These are phyloP conservation scores for Theobroma grandiflorum DNA, from an alignment of 441 rosid genomes.

Conservation along the genomic window DNA sequence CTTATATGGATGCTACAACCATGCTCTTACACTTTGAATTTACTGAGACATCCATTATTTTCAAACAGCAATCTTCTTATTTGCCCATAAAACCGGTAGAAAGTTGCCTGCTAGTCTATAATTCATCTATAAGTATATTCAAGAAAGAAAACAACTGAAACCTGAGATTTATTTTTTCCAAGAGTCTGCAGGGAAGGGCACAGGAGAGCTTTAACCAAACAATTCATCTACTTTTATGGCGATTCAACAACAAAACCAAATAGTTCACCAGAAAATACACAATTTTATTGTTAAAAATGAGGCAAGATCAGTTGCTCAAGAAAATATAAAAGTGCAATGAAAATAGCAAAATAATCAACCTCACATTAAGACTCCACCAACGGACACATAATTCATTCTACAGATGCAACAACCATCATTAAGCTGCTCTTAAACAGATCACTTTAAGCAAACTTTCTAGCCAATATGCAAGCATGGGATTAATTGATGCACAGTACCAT, in stretches of 20 bases:
- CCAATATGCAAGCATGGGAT: neutral
- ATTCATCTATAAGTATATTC: neutral
- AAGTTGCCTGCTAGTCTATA: neutral
- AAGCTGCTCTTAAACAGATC: neutral
- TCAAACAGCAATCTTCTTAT: neutral
- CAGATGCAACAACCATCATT: neutral
- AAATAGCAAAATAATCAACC: neutral
- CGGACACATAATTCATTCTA: neutral
- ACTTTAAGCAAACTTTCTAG: constrained; percentile 2
- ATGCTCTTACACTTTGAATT: too few relatives aligned
- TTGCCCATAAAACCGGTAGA: neutral
- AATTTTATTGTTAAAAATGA: neutral
- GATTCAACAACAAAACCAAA: constrained; percentile 22
- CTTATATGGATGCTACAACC: neutral
- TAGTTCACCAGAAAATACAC: constrained; percentile 24
- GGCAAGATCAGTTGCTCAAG: neutral
- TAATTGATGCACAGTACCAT: neutral
- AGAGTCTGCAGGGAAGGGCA: constrained; percentile 21
- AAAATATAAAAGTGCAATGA: neutral
- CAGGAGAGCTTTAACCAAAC: constrained; percentile 27
- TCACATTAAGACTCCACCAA: neutral
- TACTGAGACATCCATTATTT: neutral
- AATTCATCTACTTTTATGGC: constrained; percentile 23
- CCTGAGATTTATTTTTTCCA: constrained; percentile 38
- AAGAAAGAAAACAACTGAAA: constrained; percentile 36